Base-by-base conservation (phyloP, 2,329 filamentous ascomycete species). In the Pseudocercospora cruenta region DNA sequence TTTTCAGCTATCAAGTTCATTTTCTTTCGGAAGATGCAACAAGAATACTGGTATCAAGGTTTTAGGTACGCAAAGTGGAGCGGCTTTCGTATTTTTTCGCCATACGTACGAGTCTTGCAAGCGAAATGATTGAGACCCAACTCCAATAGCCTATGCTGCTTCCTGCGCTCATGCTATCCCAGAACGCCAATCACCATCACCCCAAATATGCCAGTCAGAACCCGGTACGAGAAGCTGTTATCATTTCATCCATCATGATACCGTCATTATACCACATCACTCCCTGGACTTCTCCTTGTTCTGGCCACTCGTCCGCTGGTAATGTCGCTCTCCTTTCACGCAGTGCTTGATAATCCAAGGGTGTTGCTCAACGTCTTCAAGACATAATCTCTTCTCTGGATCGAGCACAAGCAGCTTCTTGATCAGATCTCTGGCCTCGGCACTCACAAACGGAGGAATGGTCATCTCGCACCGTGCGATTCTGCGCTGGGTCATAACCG, bases 341-440 rank as follows among this genome's bases (percentile, higher is more conserved):
- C 94, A 98, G 80, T 98, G 92, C 84, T 97, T 98, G 72, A 97
- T 79, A 74, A 99, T 97, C 95, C 95, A 99, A 19, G 95, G 94
- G 78, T 98, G 95, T 60, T 86, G 85, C 79, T 94, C 90, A 43
- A 98, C 91, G 66, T 96, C 90, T 16, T 97, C 93, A 10, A 99
- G 87, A 3, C 93, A 87, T 73, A 99, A 91, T 70, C 95, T 86
- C 84, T 97, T 97, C 75, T 96, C 93, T 0, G 95, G 95, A 76
- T 98, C 93, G 63, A 98, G 86, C 21, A 97, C 93, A 51, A 99
- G 87, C 45, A 97, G 83, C 83, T 86, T 91, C 81, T 96, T 96
- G 72, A 99, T 98, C 69, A 99, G 82, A 77, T 99, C 94, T 74
- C 86, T 91, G 51, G 94, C 95, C 81, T 98, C 95, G 0, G 91